These are phyloP conservation scores for Hypoxylon fragiforme DNA, from an alignment of 495 filamentous ascomycete genomes.

Conservation along the genomic window DNA sequence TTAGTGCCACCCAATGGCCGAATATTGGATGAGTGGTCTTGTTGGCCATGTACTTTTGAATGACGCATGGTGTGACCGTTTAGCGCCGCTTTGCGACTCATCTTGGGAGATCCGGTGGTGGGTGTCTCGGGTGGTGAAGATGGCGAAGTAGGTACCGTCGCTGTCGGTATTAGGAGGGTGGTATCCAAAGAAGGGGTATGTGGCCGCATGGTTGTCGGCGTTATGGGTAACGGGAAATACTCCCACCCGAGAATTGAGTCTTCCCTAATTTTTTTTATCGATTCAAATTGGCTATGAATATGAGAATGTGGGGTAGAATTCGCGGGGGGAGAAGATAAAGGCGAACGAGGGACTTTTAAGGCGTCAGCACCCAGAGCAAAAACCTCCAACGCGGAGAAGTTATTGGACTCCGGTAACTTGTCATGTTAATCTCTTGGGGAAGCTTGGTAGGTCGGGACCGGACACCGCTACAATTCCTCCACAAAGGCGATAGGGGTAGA, in stretches of 20 bases:
- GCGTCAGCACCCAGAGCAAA: constrained; percentile 52
- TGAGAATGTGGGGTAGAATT: constrained; percentile 47
- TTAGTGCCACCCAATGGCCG: constrained; percentile 47
- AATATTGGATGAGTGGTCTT: constrained; percentile 39
- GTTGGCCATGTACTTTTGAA: constrained; percentile 23
- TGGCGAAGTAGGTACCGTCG: constrained; percentile 53
- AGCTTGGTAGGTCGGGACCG: constrained; percentile 36
- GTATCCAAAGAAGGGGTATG: constrained; percentile 51
- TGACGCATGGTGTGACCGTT: constrained; percentile 34
- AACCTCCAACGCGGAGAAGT: constrained; percentile 60
- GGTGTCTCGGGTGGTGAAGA: constrained; percentile 60
- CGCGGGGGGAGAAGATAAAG: constrained; percentile 36
- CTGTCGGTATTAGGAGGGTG: constrained; percentile 43
- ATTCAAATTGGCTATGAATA: constrained; percentile 31
- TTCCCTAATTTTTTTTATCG: constrained; percentile 41
- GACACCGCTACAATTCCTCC: constrained; percentile 48
- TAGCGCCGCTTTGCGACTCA: constrained; percentile 40
- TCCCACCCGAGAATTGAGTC: constrained; percentile 33
- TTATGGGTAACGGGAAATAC: constrained; percentile 22
- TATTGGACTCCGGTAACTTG: constrained; percentile 54
- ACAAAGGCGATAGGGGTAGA: constrained; percentile 35
- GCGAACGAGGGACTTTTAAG: constrained; percentile 42
- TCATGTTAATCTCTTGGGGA: constrained; percentile 57
- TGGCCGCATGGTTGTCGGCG: constrained; percentile 48
- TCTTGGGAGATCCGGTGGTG: constrained; percentile 47